Conservation (phyloP, 2,329 filamentous ascomycete genomes). For the Cryphonectria carpinicola region DNA sequence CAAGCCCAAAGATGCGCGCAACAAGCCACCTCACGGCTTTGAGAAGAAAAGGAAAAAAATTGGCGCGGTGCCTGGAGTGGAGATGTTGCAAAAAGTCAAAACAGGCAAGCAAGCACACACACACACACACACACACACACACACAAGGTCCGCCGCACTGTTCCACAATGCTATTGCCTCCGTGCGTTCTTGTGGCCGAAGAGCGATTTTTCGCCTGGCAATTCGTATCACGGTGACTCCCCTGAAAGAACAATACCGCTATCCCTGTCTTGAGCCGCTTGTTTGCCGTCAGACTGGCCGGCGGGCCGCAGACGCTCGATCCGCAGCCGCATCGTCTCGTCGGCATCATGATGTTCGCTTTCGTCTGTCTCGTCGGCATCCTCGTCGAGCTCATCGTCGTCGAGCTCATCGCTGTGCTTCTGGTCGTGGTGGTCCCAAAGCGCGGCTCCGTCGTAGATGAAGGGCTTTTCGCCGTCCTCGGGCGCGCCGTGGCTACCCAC, state of each 20-base stretch:
- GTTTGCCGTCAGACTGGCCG: constrained; percentile 15
- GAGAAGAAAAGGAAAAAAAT: constrained; percentile 8
- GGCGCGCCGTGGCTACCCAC: constrained; percentile 76
- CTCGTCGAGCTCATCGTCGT: constrained; percentile 16
- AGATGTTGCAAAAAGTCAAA: background rate
- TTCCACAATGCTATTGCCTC: background rate
- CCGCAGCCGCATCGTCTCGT: constrained; percentile 27
- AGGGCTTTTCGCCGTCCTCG: constrained; percentile 63
- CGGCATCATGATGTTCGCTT: constrained; percentile 13
- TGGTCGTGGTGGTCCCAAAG: constrained; percentile 24
- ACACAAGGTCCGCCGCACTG: background rate
- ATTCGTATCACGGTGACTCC: constrained; percentile 17
- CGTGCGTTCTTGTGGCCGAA: background rate
- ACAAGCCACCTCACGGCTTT: background rate
- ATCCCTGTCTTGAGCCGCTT: constrained; percentile 27
- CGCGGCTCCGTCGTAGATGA: constrained; percentile 27
- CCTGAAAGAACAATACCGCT: constrained; percentile 29
- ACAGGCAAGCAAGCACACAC: background rate
- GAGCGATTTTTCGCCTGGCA: background rate
- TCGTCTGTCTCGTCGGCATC: constrained; percentile 15
- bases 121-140: background rate
- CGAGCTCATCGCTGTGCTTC: constrained; percentile 3
- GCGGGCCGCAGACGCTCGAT: constrained; percentile 26
- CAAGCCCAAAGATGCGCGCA: background rate
- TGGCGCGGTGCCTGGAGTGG: constrained; percentile 7